phyloP scores from a whole-genome alignment of 164 flowering plant genomes.

The Stephania cephalantha region DNA sequence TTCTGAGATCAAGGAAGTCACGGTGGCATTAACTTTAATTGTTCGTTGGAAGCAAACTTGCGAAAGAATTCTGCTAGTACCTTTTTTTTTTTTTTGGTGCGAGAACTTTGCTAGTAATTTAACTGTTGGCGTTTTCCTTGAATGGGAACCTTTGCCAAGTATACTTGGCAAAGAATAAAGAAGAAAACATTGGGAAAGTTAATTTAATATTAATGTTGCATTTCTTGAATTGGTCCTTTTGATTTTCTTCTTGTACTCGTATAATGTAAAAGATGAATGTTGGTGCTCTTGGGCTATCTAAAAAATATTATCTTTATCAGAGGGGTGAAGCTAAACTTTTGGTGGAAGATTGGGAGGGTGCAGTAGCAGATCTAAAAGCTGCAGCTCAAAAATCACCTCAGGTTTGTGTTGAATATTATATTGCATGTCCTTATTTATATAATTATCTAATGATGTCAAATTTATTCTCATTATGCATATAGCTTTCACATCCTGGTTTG shows the following conservation, averaged over 20 bases:
- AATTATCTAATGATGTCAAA: neutral
- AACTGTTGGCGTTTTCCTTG: neutral
- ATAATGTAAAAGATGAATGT: neutral
- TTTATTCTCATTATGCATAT: neutral
- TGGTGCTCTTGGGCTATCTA: neutral
- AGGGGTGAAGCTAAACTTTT: constrained; percentile 98
- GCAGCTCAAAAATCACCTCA: constrained; percentile 93
- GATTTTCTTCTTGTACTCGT: neutral
- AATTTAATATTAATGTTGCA: neutral
- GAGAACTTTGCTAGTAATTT: neutral
- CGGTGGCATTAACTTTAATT: neutral
- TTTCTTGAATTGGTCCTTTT: neutral
- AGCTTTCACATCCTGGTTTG: neutral
- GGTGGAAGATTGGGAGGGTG: constrained; percentile 95
- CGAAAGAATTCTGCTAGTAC: neutral
- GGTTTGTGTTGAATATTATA: constrained; percentile 37
- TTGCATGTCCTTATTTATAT: neutral
- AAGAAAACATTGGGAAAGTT: neutral
- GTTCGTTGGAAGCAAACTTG: neutral
- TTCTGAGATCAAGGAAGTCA: neutral
- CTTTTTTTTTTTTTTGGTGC: too few relatives aligned
- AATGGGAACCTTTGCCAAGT: neutral
- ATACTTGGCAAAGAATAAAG: neutral
- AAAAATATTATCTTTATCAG: constrained; percentile 28
- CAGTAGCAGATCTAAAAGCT: constrained; percentile 76